Base-by-base conservation (phyloP, 2,329 filamentous ascomycete species). In the Cladobotryum mycophilum region DNA sequence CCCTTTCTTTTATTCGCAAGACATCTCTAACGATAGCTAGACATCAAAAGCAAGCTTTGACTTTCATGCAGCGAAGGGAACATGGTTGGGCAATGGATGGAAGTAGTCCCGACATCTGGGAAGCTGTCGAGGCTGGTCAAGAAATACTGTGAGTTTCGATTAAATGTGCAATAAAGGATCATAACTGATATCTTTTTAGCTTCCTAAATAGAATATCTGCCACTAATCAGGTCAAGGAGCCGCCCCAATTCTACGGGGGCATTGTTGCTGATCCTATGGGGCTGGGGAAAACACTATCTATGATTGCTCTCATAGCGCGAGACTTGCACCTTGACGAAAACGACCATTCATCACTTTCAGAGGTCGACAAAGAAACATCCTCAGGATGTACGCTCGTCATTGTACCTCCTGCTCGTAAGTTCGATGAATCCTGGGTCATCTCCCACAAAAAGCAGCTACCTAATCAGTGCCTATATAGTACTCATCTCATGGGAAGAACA, bases 221-320 rank as follows among this genome's bases (percentile, higher is more conserved):
- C 0, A 41, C 52, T 0, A 38, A 40, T 9, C 64, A 70, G 38
- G 0, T 2, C 0, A 61, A 71, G 4, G 56, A 61, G 1, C 72
- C 72, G 0, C 53, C 59, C 2, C 36, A 59, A 0, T 73, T 72
- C n/a, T 60, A 58, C 9, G 73, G 73, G 0, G 73, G 73, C 1
- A 70, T 75, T n/a, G 59, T 76, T 18, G 72, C 72, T 1, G 73
- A 76, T 51, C 63, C 67, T 0, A 76, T 76, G 73, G 73, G 73
- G 1, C 58, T 75, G 0, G 73, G 73, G 0, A 76, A 76, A 48
- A 73, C 72, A 0, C 52, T 75, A 1, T 67, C 67, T 0, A 73
- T 74, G 67, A 69, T 76, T 22, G 58, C 72, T 1, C 50, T 76
- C 1, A 57, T 65, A 2, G 72, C 70, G 1, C 53, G 58, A 0